phyloP scores from a whole-genome alignment of 2,329 filamentous ascomycete genomes.

The Lachnellula hyalina region DNA sequence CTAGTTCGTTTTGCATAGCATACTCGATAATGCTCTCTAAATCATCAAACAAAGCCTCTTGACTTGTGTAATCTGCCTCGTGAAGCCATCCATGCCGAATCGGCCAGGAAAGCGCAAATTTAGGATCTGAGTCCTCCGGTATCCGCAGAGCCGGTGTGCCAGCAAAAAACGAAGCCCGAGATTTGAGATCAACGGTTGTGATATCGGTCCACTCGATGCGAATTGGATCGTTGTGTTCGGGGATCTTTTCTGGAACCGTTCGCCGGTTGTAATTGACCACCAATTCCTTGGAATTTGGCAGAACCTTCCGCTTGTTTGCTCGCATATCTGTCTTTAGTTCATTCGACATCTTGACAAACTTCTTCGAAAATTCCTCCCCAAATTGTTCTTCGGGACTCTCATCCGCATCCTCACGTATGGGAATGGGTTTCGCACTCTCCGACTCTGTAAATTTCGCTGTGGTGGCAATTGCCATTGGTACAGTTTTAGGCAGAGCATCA shows the following conservation, averaged over 20 bases:
- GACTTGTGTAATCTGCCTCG: constrained; percentile 78
- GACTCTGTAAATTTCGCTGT: constrained; percentile 74
- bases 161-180: constrained; percentile 61
- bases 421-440: constrained; percentile 75
- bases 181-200: constrained; percentile 57
- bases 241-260: constrained; percentile 77
- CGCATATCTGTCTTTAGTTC: constrained; percentile 90
- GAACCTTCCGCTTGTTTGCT: constrained; percentile 85
- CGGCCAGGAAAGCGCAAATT: constrained; percentile 92
- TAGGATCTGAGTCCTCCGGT: constrained; percentile 80
- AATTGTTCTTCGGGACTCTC: constrained; percentile 69
- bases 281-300: constrained; percentile 96
- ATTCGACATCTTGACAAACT: constrained; percentile 74
- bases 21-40: constrained; percentile 83
- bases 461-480: constrained; percentile 87
- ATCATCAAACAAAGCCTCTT: constrained; percentile 77
- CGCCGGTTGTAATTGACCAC: constrained; percentile 91
- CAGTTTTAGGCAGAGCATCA: constrained; percentile 87
- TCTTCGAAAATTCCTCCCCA: constrained; percentile 72
- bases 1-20: constrained; percentile 79
- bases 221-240: constrained; percentile 89
- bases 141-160: constrained; percentile 80
- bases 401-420: constrained; percentile 59
- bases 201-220: constrained; percentile 95
- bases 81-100: constrained; percentile 83